phyloP scores from a whole-genome alignment of 139 green algal species.

The Ettlia oleoabundans region DNA sequence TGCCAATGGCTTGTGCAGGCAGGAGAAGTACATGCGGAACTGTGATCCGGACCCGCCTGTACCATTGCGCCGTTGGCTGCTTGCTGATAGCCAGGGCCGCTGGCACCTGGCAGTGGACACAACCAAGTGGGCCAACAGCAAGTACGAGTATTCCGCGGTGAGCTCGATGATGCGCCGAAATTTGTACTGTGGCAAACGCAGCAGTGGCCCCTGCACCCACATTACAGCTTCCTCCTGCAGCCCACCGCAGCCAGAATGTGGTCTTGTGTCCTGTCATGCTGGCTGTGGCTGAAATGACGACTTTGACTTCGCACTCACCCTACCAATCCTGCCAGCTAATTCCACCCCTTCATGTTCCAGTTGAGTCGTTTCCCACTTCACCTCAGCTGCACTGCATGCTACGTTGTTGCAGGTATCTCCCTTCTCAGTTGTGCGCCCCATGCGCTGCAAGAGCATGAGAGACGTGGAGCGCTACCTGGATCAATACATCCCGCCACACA shows the following conservation, averaged over 20 bases:
- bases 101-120: constrained; percentile 45
- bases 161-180: neutral
- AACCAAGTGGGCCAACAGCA: neutral
- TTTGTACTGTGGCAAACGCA: too few species aligned
- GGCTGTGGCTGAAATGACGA: too few species aligned
- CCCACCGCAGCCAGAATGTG: too few species aligned
- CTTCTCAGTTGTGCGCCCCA: constrained; percentile 25
- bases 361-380: too few species aligned
- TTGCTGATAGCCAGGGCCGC: constrained; percentile 23
- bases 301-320: too few species aligned
- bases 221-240: too few species aligned
- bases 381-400: neutral
- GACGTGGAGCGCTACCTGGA: constrained; percentile 32
- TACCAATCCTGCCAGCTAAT: too few species aligned
- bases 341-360: too few species aligned
- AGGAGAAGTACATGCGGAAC: neutral
- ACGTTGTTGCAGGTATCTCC: constrained; percentile 22
- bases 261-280: too few species aligned
- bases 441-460: constrained; percentile 8
- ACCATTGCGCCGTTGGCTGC: constrained; percentile 30
- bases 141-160: constrained; percentile 24
- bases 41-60: neutral
- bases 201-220: too few species aligned
- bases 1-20: neutral
- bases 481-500: constrained; percentile 24